Evolutionary conservation across 1,284 basidiomycete genomes (phyloP), one percentile per base, ranked within the genome.

Genomic region (Apiotrichum siamense): DNA sequence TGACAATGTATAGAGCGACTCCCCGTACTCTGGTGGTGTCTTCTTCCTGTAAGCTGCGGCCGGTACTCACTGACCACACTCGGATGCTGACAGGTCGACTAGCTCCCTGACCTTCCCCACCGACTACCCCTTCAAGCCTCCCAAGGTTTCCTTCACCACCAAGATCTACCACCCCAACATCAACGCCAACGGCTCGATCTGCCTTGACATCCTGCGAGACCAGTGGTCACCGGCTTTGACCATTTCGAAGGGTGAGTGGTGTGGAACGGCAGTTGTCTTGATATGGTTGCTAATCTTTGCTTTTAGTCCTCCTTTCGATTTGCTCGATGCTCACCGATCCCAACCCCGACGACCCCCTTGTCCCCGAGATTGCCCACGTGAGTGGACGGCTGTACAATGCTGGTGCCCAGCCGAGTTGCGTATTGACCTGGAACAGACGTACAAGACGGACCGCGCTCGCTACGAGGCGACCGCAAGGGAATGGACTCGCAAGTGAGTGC

Each of bases 141-240:
- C 96, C 75, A 97, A 97, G 83, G 91, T 98, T 79, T 83, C 96
- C 59, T 99, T 98, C 79, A 77, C 97, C 62, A 97, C 94, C 57
- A 96, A 96, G 85, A 96, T 98, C 79, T 98, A 99, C 67, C 79
- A 80, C 72, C 78, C 78, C 35, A 80, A 80, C 69, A 79, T 80
- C 74, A 79, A 94, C 69, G 73, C 76, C 57, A 78, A 78, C 67
- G 96, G 96, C 44, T 93, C 90, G 63, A 98, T 99, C 77, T 99
- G 96, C 76, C 80, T 99, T 65, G 96, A 97, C 76, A 97, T 97
- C 71, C 78, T 97, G 73, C 83, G 90, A 77, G 92, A 97, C 76
- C 92, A 96, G 74, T 97, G 92, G 92, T 92, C 88, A 60, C 96
- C 96, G 44, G 96, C 96, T 42, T 79, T 98, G 77, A 97, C 96